Conservation (phyloP, 768 basidiomycete genomes). For the Rhizopogon salebrosus region DNA sequence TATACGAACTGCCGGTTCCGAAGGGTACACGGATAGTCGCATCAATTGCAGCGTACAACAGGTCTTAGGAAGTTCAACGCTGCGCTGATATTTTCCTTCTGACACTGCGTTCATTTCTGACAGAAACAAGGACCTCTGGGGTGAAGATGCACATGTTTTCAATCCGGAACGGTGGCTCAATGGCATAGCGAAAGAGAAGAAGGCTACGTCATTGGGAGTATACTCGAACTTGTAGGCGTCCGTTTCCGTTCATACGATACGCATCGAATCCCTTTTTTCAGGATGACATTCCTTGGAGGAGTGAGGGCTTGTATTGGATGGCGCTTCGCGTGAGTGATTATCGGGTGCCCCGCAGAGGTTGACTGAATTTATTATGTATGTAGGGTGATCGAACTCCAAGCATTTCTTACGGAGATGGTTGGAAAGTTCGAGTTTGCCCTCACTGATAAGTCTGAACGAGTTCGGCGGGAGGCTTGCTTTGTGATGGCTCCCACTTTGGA, state of each 20-base stretch:
- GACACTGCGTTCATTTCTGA: neutral
- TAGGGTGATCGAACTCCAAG: constrained; percentile 47
- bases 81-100: neutral
- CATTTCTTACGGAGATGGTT: constrained; percentile 52
- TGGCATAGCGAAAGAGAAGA: constrained; percentile 9
- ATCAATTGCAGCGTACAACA: constrained; percentile 53
- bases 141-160: constrained; percentile 25
- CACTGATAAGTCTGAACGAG: constrained; percentile 21
- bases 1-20: constrained; percentile 41
- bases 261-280: neutral
- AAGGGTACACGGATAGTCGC: constrained; percentile 46
- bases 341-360: neutral
- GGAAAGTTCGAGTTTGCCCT: constrained; percentile 45
- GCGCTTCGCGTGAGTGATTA: constrained; percentile 23
- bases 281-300: constrained; percentile 24
- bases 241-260: neutral
- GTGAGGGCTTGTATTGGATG: constrained; percentile 22
- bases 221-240: constrained; percentile 21
- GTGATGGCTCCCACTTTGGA: constrained; percentile 31
- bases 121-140: constrained; percentile 24
- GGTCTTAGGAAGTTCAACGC: constrained; percentile 27
- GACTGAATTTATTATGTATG: neutral
- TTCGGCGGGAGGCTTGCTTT: constrained; percentile 23
- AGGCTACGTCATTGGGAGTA: constrained; percentile 16
- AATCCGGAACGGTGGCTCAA: constrained; percentile 24